Evolutionary conservation across 768 basidiomycete genomes (phyloP).

Genomic region (Mycena vulgaris): DNA sequence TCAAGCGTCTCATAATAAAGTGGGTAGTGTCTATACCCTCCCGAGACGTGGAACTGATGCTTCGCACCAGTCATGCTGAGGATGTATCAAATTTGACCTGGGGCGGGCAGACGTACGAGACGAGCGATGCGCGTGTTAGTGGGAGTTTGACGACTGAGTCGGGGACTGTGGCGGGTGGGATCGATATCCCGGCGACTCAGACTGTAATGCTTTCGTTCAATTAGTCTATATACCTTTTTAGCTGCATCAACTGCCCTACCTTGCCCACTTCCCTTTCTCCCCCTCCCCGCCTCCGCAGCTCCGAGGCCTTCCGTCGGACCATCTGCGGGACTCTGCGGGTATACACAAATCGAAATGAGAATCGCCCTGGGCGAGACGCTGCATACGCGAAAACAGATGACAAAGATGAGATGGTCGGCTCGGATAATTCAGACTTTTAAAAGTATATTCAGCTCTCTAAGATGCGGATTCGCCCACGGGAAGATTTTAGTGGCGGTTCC

Average conservation of each 20-base stretch:
- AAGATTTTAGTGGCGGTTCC: not conserved
- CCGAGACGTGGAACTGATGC: conserved; percentile 1
- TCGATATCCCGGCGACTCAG: conserved; percentile 66
- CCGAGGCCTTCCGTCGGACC: conserved; percentile 13
- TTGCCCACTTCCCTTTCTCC: conserved; percentile 17
- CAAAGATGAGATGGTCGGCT: not conserved
- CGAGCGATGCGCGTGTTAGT: conserved; percentile 56
- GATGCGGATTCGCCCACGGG: not conserved
- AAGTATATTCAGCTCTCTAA: not conserved
- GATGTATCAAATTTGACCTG: conserved; percentile 67
- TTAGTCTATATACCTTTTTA: conserved; percentile 24
- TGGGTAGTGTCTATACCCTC: conserved; percentile 42
- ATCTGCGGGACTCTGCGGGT: conserved; percentile 19
- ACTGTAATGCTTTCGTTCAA: conserved; percentile 58
- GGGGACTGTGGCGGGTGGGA: conserved; percentile 50
- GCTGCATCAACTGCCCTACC: conserved; percentile 6
- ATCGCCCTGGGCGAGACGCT: not conserved
- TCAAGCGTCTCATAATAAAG: conserved; percentile 67
- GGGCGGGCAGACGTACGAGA: conserved; percentile 75
- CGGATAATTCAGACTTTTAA: not conserved
- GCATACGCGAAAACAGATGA: not conserved
- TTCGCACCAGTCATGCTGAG: conserved; percentile 61
- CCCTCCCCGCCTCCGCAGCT: conserved; percentile 15
- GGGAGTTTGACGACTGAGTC: conserved; percentile 52
- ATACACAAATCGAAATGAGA: conserved; percentile 14